A percentile compares a stretch with the other conserved stretches of the same genome.
These are phyloP conservation scores for Letharia columbiana DNA, from an alignment of 495 filamentous ascomycete genomes.

Conservation along the genomic window DNA sequence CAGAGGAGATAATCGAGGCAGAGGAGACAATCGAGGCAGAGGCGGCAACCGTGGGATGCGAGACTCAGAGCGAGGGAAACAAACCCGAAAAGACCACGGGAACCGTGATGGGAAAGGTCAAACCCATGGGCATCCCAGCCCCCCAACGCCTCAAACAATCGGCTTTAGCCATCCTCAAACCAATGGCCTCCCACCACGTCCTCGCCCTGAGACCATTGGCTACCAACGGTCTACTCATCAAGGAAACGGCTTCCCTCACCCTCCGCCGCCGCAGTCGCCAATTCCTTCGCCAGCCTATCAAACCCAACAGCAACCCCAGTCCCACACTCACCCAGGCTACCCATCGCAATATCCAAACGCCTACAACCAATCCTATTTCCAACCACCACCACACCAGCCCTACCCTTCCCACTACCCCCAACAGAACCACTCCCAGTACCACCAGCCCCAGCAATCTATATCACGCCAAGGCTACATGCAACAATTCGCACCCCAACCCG, in stretches of 20 bases:
- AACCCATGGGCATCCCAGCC: slow-evolving; percentile 19
- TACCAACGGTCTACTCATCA: slow-evolving; percentile 21
- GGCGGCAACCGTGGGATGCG: slow-evolving; percentile 23
- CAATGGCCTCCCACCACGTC: slow-evolving; percentile 19
- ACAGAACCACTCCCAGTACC: slow-evolving; percentile 30
- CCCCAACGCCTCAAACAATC: slow-evolving; percentile 27
- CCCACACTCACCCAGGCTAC: slow-evolving; percentile 9
- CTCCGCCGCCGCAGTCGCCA: slow-evolving; percentile 24
- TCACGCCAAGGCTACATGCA: slow-evolving; percentile 30
- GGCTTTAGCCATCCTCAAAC: slow-evolving; percentile 9
- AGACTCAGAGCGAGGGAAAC: slow-evolving; percentile 30
- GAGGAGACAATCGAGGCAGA: slow-evolving; percentile 33
- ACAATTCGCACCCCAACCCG: slow-evolving; percentile 26
- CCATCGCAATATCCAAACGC: slow-evolving; percentile 21
- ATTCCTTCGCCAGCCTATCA: slow-evolving; percentile 28
- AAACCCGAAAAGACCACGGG: slow-evolving; percentile 29
- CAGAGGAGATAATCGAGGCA: slow-evolving; percentile 33
- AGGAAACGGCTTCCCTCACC: slow-evolving; percentile 22
- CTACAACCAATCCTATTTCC: slow-evolving; percentile 22
- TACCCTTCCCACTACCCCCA: slow-evolving; percentile 18
- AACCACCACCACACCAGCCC: slow-evolving; percentile 26
- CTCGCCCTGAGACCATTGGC: slow-evolving; percentile 6
- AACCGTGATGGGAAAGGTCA: slow-evolving; percentile 14
- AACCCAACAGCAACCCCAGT: slow-evolving; percentile 8
- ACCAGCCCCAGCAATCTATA: slow-evolving; percentile 18